Evolutionary conservation across 352 stramenopile species (phyloP), one percentile per base, ranked within the genome.

Genomic region (Pythium dissotocum): DNA sequence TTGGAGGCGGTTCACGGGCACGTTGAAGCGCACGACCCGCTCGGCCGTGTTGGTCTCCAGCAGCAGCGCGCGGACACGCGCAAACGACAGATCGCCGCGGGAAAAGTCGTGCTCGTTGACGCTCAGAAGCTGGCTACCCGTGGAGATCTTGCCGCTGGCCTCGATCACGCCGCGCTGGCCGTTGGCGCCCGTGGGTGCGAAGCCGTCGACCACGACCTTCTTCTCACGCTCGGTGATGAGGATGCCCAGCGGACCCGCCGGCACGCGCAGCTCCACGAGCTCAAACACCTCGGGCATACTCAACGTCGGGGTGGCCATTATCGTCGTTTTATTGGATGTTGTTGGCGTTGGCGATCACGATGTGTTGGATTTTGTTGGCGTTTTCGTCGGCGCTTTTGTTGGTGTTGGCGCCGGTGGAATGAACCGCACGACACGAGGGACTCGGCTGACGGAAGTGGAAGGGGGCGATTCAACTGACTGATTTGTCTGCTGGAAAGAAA

Each of bases 61-160:
- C 35, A 95, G 78, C 48, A 91, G 79, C 57, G 89, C 85, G 44
- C 85, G 82, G 62, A 95, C 83, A 53, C 80, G 77, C 35, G 91
- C 73, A 63, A 94, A 91, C 48, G 73, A 83, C 40, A 85, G 77
- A 18, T 59, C 52, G 0, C 67, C 62, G 55, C 80, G 67, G 30
- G 77, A 76, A 44, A 93, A 91, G 61, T 93, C 84, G 70, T 87
- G 73, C 28, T 73, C 79, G 63, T 94, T 94, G 14, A 95, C 83
- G 67, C 84, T 78, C 32, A 93, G 48, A 18, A 95, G 68, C 6
- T 89, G 65, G 58, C 75, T 84, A 36, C 81, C 76, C 36, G 63
- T 70, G 18, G 62, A 36, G 28, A 82, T 60, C 18, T 68, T 58
- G 64, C 59, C 61, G 44, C 44, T 61, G 7, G 54, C 49, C 48